Base-by-base conservation (phyloP, 2,329 filamentous ascomycete genomes). In the Fusarium musae region DNA sequence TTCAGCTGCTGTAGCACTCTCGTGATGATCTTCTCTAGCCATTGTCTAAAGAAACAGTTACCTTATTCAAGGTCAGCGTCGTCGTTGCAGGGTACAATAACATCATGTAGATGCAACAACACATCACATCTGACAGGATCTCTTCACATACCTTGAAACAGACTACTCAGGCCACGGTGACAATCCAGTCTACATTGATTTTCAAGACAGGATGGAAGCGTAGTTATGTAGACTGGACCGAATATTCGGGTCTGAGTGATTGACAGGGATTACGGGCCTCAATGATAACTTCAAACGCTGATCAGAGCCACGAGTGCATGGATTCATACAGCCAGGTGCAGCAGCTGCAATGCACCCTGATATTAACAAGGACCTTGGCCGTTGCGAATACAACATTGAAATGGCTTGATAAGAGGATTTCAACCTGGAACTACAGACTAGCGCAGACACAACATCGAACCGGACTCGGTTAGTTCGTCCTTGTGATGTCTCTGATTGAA, bases 31-130 rank as follows among this genome's bases (percentile, higher is more conserved):
- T 46, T 71, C 49, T 17, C 44, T 60, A 8, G 63, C 23, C 78
- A 80, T 79, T 59, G 37, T 70, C 23, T 28, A 37, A n/a, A 42
- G 36, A 26, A 43, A 28, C 15, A 23, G 34, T n/a, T 39, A 11
- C 3, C 36, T 34, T 23, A 8, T 49, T 4, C 2, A 19, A 23
- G 2, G 44, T 66, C 6, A 66, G 59, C 2, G 40, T 46, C 7
- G 34, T 17, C 19, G 15, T n/a, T 39, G 34, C 19, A 58, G 8
- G 17, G 26, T 58, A 36, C 3, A 37, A 4, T 21, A 23, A 15
- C 8, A 19, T 28, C 26, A 19, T 8, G 15, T n/a, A 28, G 30
- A 37, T 21, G 11, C 15, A 26, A 28, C 32, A 26, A 21, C 28
- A 47, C 59, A 58, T 65, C 21, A 9, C 28, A 9, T 13, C 19